These are phyloP conservation scores for Kazachstania sp. DNA, from an alignment of 1,139 yeast genomes.

Conservation along the genomic window DNA sequence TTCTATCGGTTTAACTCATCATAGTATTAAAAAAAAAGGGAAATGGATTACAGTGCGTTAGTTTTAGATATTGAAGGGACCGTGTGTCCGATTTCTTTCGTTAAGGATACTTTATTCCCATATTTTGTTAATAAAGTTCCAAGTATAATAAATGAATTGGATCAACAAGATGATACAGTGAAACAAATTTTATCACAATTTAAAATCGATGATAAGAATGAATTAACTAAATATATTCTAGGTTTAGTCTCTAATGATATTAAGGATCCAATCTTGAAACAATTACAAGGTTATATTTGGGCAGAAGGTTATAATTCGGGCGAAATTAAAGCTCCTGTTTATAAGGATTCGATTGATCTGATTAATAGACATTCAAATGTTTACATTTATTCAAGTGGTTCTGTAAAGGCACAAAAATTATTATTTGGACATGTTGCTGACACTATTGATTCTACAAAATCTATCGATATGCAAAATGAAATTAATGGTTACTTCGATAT, in stretches of 20 bases:
- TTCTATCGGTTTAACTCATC: too few species aligned
- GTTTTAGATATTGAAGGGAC: slow-evolving; percentile 82
- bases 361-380: slow-evolving; percentile 38
- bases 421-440: slow-evolving; percentile 55
- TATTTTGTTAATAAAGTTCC: slow-evolving; percentile 30
- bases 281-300: slow-evolving; percentile 83
- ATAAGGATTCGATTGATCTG: slow-evolving; percentile 57
- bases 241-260: slow-evolving; percentile 56
- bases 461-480: slow-evolving; percentile 42
- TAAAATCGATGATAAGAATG: slow-evolving; percentile 8
- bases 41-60: slow-evolving; percentile 4
- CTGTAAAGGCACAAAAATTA: slow-evolving; percentile 75
- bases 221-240: slow-evolving; percentile 37
- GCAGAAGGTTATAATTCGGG: slow-evolving; percentile 67
- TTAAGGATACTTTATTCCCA: slow-evolving; percentile 59
- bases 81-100: slow-evolving; percentile 82
- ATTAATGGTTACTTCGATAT: slow-evolving; percentile 76
- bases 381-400: slow-evolving; percentile 87
- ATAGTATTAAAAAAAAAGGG: neutral
- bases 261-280: slow-evolving; percentile 70
- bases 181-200: slow-evolving; percentile 15
- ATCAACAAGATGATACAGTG: slow-evolving; percentile 1
- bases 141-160: slow-evolving; percentile 5
- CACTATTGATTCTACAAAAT: slow-evolving; percentile 19
- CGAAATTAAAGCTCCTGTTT: slow-evolving; percentile 68